These are phyloP conservation scores for Dipteronia sinensis DNA, from an alignment of 345 rosid species.

Conservation along the genomic window DNA sequence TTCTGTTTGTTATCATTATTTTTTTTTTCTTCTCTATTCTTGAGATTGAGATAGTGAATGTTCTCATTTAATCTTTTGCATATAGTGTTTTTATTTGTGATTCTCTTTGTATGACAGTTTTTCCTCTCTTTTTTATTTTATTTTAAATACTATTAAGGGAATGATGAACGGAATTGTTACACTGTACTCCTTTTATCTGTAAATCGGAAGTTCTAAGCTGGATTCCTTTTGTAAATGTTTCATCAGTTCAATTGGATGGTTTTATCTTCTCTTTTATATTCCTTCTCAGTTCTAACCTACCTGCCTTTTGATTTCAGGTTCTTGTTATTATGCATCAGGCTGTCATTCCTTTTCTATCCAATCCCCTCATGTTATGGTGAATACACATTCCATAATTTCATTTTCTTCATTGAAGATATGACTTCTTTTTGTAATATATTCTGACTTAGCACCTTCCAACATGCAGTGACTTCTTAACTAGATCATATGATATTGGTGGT, in stretches of 20 bases:
- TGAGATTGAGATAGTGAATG: background rate
- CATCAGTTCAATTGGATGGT: background rate
- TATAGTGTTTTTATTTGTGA: background rate
- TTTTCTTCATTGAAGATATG: conserved; percentile 11
- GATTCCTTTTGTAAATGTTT: background rate
- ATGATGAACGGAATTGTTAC: background rate
- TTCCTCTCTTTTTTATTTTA: too few species aligned
- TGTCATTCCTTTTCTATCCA: conserved; percentile 80
- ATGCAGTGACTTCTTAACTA: conserved; percentile 89
- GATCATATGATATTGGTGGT: conserved; percentile 93
- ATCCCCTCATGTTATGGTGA: conserved; percentile 80
- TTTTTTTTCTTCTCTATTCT: background rate
- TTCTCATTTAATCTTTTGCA: background rate
- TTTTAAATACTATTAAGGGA: too few species aligned
- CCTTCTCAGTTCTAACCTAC: background rate
- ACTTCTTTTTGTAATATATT: background rate
- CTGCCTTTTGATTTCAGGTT: conserved; percentile 58
- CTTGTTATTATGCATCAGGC: conserved; percentile 72
- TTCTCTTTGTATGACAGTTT: too few species aligned
- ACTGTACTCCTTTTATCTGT: background rate
- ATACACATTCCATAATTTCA: background rate
- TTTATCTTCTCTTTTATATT: background rate
- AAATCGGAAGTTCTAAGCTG: background rate
- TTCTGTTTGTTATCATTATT: background rate
- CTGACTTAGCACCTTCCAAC: conserved; percentile 18